phyloP scores from a whole-genome alignment of 805 yeast species.

The Saturnispora diversa region DNA sequence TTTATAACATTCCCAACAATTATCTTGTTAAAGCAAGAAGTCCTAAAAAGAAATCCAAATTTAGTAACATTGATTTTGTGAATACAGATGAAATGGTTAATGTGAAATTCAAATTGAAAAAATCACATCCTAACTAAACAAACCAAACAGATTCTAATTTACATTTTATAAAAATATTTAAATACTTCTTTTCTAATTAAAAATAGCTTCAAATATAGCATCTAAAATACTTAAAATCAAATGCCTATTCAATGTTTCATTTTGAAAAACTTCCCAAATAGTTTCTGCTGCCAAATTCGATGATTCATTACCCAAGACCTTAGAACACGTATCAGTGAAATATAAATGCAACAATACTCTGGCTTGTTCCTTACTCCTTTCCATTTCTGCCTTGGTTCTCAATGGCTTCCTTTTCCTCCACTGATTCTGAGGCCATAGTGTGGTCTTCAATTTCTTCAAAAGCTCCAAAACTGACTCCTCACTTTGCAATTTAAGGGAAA shows the following conservation, averaged over 20 bases:
- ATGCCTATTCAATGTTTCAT: constrained; percentile 60
- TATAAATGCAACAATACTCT: constrained; percentile 44
- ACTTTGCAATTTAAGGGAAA: constrained; percentile 31
- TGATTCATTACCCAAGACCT: constrained; percentile 61
- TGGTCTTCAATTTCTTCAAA: constrained; percentile 25
- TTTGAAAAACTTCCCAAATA: constrained; percentile 63
- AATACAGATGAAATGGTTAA: neutral
- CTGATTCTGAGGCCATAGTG: constrained; percentile 45
- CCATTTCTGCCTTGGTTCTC: constrained; percentile 45
- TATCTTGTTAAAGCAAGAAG: constrained; percentile 1
- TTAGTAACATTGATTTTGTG: too few relatives aligned
- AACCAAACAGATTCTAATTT: neutral
- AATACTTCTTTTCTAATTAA: constrained; percentile 15
- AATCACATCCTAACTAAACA: too few relatives aligned
- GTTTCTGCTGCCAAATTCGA: constrained; percentile 55
- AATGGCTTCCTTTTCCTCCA: constrained; percentile 38
- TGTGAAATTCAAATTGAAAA: neutral
- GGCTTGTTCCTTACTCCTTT: constrained; percentile 51
- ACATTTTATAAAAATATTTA: neutral
- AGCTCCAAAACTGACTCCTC: constrained; percentile 41
- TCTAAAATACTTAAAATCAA: constrained; percentile 55
- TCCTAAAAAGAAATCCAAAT: neutral
- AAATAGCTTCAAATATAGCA: constrained; percentile 40
- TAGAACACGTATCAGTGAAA: constrained; percentile 57
- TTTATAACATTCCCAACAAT: neutral